A percentile compares a stretch with the other conserved stretches of the same genome.
phyloP scores from a whole-genome alignment of 2,329 filamentous ascomycete species.

The Cytospora piceicola region DNA sequence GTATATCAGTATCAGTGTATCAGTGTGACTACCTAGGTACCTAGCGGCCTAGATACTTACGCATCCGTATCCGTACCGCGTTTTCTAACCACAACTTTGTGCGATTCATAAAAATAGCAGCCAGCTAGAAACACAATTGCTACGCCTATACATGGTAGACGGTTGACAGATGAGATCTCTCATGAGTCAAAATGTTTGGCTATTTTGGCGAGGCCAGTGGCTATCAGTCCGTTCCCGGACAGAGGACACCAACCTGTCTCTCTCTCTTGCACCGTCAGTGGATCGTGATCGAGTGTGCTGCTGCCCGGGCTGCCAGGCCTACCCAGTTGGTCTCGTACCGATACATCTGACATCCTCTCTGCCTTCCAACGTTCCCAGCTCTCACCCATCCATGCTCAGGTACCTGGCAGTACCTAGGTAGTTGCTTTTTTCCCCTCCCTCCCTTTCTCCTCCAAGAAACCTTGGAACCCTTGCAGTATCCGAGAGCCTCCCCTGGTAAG shows the following conservation, averaged over 20 bases:
- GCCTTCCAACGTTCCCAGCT: too few relatives aligned
- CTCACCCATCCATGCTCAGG: slow-evolving; percentile 10
- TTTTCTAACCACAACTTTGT: neutral
- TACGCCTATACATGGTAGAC: too few relatives aligned
- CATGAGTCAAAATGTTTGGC: neutral
- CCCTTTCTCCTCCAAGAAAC: neutral
- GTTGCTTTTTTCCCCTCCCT: neutral
- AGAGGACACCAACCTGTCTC: neutral
- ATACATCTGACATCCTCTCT: slow-evolving; percentile 8
- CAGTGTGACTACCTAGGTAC: too few relatives aligned
- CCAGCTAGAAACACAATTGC: neutral
- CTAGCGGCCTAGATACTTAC: too few relatives aligned
- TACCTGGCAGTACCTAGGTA: neutral
- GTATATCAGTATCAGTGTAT: too few relatives aligned
- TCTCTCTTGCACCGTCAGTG: neutral
- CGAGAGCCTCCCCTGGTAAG: neutral
- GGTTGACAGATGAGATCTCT: neutral
- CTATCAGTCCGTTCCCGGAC: neutral
- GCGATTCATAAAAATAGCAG: neutral
- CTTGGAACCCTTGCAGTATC: neutral
- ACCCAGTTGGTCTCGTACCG: slow-evolving; percentile 4
- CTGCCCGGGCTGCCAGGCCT: neutral
- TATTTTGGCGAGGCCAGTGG: neutral
- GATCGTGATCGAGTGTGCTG: neutral
- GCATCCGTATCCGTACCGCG: too few relatives aligned